Evolutionary conservation across 768 basidiomycete species (phyloP).

Genomic region (Cystobasidium tubakii): DNA sequence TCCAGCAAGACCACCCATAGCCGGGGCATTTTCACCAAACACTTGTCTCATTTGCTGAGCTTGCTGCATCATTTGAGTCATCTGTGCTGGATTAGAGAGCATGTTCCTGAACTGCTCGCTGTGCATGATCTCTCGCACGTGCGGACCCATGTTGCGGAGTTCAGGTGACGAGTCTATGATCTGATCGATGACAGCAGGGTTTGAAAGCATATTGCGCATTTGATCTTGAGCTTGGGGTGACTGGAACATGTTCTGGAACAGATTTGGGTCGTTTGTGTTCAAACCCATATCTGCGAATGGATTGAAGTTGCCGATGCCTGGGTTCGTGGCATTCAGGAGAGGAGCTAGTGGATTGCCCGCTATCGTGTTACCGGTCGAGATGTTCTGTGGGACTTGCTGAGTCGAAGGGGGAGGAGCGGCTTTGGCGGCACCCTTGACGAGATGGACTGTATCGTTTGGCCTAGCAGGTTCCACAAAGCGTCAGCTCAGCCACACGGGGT

Average conservation of each 20-base stretch:
- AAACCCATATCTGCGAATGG: constrained; percentile 87
- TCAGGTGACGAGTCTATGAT: constrained; percentile 76
- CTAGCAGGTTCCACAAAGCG: constrained; percentile 47
- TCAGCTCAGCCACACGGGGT: constrained; percentile 39
- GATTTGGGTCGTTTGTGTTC: constrained; percentile 73
- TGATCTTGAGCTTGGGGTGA: constrained; percentile 67
- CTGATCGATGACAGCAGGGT: constrained; percentile 81
- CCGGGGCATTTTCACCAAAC: constrained; percentile 44
- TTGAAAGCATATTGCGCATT: constrained; percentile 78
- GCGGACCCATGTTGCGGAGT: constrained; percentile 66
- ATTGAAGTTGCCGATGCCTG: constrained; percentile 57
- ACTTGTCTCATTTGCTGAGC: constrained; percentile 43
- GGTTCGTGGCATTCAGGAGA: constrained; percentile 40
- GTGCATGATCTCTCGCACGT: constrained; percentile 62
- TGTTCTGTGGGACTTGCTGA: constrained; percentile 56
- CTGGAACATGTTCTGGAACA: constrained; percentile 68
- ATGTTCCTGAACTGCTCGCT: constrained; percentile 45
- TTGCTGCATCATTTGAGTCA: constrained; percentile 67
- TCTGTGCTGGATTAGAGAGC: constrained; percentile 64
- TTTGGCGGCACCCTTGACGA: constrained; percentile 76
- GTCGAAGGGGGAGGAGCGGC: constrained; percentile 70
- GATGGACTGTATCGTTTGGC: constrained; percentile 50
- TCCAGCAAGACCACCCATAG: constrained; percentile 40
- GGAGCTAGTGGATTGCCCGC: constrained; percentile 46
- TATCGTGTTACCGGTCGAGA: constrained; percentile 30